Evolutionary conservation across 129 eudicot species (phyloP), one percentile per base, ranked within the genome.

Genomic region (Tanacetum coccineum): DNA sequence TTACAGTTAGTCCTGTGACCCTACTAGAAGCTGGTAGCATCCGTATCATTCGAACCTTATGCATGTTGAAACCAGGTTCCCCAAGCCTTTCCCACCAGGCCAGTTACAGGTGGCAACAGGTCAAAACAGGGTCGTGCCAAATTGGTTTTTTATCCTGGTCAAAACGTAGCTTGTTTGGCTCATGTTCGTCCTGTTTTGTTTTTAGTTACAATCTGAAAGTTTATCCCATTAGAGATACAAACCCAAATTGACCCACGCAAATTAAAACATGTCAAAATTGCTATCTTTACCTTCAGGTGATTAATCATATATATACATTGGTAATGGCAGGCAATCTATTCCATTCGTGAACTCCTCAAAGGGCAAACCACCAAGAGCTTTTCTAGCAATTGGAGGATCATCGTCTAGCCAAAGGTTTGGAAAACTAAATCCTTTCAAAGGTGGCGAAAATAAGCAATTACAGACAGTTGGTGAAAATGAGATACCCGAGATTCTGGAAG

Each of bases 281-380:
- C 42, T 36, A 7, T 1, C 10, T 8, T 36, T 36, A 36, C 10
- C 9, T 36, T 62, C 22, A 28, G 7, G 7, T 20, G 9, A 19
- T 57, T 54, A 58, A 65, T 64, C 12, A 17, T 20, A 49, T 30
- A 15, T 39, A 18, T 44, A 40, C 30, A 13, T 66, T 47, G 5
- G 12, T 8, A 67, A 49, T 2, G 15, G 32, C 30, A 91, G 95
- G 59, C 77, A 74, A 73, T 75, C 81, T 36, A 36, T 73, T 45
- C 76, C 75, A 47, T 74, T 49, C 62, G 80, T 85, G 3, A 76
- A 74, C 51, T 80, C 93, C 53, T 85, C 94, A 0, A 87, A 83
- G 82, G 85, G 88, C 64, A 91, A 83, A 66, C 96, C 90, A 14
- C 94, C 96, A 2, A 74, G 90, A 39, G 75, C 97, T 20, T 73